A percentile compares a stretch with the other conserved stretches of the same genome.
Evolutionary conservation across 2,329 filamentous ascomycete genomes (phyloP).

Genomic region (Akanthomyces muscarius): DNA sequence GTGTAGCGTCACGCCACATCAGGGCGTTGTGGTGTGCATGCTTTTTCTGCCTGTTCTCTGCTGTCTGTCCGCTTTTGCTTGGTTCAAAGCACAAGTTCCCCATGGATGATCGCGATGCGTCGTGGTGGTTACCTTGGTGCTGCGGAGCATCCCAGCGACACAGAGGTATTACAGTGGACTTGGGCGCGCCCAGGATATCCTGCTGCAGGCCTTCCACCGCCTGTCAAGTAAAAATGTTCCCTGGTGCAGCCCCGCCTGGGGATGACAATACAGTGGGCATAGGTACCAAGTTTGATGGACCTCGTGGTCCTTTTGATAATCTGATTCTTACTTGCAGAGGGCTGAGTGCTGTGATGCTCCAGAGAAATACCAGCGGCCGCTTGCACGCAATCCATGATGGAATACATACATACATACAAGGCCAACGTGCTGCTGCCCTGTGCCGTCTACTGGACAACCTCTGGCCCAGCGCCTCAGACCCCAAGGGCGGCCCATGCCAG

Average conservation of each 20-base stretch:
- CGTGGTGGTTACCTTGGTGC: neutral
- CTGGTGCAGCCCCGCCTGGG: neutral
- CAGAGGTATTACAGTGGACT: neutral
- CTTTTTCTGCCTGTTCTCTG: neutral
- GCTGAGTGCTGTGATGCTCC: neutral
- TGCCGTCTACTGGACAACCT: neutral
- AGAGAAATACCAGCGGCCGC: neutral
- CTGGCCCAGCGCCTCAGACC: neutral
- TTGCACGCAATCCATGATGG: constrained; percentile 1
- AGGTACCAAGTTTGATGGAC: neutral
- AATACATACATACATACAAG: neutral
- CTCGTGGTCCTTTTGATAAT: neutral
- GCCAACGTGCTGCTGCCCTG: neutral
- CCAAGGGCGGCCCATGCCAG: too few relatives aligned
- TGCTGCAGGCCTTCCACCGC: neutral
- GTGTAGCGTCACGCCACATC: constrained; percentile 5
- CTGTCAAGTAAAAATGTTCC: neutral
- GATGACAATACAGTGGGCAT: neutral
- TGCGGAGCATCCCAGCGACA: neutral
- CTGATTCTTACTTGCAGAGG: neutral
- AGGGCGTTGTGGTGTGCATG: neutral
- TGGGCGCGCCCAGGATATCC: neutral
- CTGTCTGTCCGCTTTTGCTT: neutral
- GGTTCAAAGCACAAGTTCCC: neutral
- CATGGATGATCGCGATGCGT: neutral